A percentile compares a stretch with the other conserved stretches of the same genome.
These are phyloP conservation scores for Cinnamomum micranthum DNA, from an alignment of 164 flowering plant species.

Conservation along the genomic window DNA sequence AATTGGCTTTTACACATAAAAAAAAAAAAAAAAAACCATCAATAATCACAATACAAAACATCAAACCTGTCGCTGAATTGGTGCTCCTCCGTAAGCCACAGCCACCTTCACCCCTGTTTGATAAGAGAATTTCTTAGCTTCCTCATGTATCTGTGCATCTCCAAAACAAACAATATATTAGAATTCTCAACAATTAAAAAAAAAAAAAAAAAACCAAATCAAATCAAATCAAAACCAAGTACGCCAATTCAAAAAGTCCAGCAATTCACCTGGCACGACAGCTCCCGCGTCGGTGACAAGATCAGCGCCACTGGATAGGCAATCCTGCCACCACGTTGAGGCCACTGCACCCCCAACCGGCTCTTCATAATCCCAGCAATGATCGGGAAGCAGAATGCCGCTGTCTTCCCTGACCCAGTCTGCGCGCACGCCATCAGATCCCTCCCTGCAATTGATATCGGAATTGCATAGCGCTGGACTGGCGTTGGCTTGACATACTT, in stretches of 20 bases:
- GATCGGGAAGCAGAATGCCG: slow-evolving; percentile 63
- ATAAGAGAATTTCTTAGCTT: slow-evolving; percentile 56
- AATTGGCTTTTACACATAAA: too few relatives aligned
- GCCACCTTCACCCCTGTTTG: slow-evolving; percentile 51
- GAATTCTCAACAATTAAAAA: not conserved
- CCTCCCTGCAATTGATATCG: slow-evolving; percentile 50
- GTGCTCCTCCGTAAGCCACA: slow-evolving; percentile 68
- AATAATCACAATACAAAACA: not conserved
- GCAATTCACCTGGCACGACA: slow-evolving; percentile 46
- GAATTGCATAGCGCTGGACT: slow-evolving; percentile 56
- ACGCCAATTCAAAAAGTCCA: not conserved
- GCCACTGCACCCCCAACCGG: not conserved
- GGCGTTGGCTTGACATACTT: slow-evolving; percentile 61
- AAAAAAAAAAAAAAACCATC: too few relatives aligned
- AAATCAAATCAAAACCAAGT: not conserved
- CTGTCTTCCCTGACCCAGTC: slow-evolving; percentile 69
- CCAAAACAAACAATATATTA: not conserved
- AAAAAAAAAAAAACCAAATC: too few relatives aligned
- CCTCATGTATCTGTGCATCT: slow-evolving; percentile 46
- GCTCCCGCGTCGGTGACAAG: slow-evolving; percentile 57
- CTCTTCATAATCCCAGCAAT: slow-evolving; percentile 41
- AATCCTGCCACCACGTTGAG: slow-evolving; percentile 9
- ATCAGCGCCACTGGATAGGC: slow-evolving; percentile 51
- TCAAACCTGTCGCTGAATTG: slow-evolving; percentile 45
- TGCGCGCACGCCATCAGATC: slow-evolving; percentile 74